Base-by-base conservation (phyloP, 2,329 filamentous ascomycete genomes). In the Aspergillus proliferans region DNA sequence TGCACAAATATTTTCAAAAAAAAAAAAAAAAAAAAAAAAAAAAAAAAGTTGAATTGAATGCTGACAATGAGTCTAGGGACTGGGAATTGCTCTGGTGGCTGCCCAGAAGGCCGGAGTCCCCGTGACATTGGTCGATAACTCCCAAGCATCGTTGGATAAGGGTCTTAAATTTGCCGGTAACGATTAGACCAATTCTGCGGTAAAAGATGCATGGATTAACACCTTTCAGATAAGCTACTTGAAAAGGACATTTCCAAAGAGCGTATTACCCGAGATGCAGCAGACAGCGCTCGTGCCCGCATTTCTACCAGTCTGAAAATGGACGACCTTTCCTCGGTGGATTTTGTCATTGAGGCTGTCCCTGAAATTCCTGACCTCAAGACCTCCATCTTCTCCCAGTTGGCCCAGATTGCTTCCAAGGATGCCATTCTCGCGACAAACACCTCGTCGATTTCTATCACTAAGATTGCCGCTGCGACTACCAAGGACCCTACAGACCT, bases 371-470 rank as follows among this genome's bases (percentile, higher is more conserved):
- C 87, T 38, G 77, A 85, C 46, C 81, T 98, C 55, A 98, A 98
- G 73, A 83, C 84, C 57, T 83, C 84, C 56, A 94, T 98, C 58
- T 98, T 98, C 73, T 75, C 82, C 56, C 80, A 86, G 63, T 80
- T 98, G 9, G 90, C 91, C 6, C 75, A 87, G 60, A 84, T 95
- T 58, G 91, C 87, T 58, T 85, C 89, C 9, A 76, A 84, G 46
- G 89, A 97, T 65, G 83, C 93, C 51, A 88, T 98, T 60, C 81
- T 98, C 33, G 92, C 93, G 4, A 98, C 93, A 54, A 98, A 98
- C 76, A 98, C 93, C 6, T 95, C 90, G n/a, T 95, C 90, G 53
- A 98, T 98, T 67, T 92, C 88, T 52, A 96, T 98, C 69, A 98
- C 93, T 40, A 87, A 86, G 65, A 96, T 98, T 62, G 93, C 93